Base-by-base conservation (phyloP, 257 asterid species). In the Solanum chaucha region DNA sequence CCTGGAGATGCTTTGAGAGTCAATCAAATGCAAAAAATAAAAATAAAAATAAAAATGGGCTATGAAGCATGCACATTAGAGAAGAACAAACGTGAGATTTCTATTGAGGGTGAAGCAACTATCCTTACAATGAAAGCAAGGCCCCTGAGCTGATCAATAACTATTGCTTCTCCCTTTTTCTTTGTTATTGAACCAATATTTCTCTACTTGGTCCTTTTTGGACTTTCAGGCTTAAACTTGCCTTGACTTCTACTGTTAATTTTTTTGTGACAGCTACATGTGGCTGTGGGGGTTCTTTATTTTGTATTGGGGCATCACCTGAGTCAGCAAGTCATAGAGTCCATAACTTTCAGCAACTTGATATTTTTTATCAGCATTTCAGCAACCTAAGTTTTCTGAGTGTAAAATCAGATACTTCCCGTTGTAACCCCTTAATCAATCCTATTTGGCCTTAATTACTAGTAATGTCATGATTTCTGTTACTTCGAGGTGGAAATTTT, bases 1-100 rank as follows among this genome's bases (percentile, higher is more conserved):
- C 99, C 99, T 97, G 87, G 83, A 83, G 80, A 75, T 81, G 92
- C 86, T 86, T 88, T 59, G 87, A 19, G 84, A 83, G 73, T 22
- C 84, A 58, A 58, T 78, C 41, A 36, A 78, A 41, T 8, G n/a
- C n/a, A 75, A 14, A 58, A 34, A 58, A 58, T 58, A 85, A 36
- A 28, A 44, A 26, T 30, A 14, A 58, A 34, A 58, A 58, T 58
- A 85, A 36, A 28, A 44, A 26, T 30, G 26, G 83, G 81, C 58
- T 13, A 38, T 58, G 65, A 7, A n/a, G 32, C 34, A 51, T 8
- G 74, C 83, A 75, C 65, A 83, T 86, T 77, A 74, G 59, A 38
- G 58, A 40, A 75, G 34, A 11, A 75, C 22, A 75, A 75, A 40
- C 55, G 12, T 75, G 83, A 75, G 59, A 40, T 38, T 38, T 75